These are phyloP conservation scores for Ceratocystis ficicola DNA, from an alignment of 2,329 filamentous ascomycete genomes.

Conservation along the genomic window DNA sequence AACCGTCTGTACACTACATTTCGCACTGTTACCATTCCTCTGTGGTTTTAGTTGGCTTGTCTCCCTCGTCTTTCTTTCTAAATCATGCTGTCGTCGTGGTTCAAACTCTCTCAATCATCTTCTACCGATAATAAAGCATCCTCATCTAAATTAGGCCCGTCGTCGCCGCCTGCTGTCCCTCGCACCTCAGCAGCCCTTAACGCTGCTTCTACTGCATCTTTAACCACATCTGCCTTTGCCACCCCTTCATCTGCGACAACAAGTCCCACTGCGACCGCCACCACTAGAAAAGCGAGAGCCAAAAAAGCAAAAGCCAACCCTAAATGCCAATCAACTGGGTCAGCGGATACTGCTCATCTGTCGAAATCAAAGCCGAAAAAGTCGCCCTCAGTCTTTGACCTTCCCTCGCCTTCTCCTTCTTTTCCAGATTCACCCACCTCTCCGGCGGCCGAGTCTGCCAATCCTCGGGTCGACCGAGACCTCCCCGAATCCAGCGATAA, in stretches of 20 bases:
- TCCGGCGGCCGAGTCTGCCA: slow-evolving; percentile 9
- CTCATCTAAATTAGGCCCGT: neutral
- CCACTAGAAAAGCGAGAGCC: neutral
- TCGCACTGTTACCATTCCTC: slow-evolving; percentile 16
- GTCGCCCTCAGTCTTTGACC: slow-evolving; percentile 7
- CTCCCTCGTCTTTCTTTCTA: slow-evolving; percentile 15
- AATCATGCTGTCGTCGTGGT: slow-evolving; percentile 16
- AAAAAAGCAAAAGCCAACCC: slow-evolving; percentile 12
- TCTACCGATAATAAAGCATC: slow-evolving; percentile 2
- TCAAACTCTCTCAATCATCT: slow-evolving; percentile 4
- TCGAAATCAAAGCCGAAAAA: slow-evolving; percentile 11
- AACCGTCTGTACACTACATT: neutral
- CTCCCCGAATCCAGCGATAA: slow-evolving; percentile 1
- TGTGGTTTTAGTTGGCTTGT: slow-evolving; percentile 9
- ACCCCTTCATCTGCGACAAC: slow-evolving; percentile 10
- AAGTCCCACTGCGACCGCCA: slow-evolving; percentile 14
- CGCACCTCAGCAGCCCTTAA: neutral
- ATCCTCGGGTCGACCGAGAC: slow-evolving; percentile 10
- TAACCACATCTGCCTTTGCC: neutral
- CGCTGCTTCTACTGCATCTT: neutral
- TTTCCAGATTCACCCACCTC: slow-evolving; percentile 10
- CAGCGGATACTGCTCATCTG: slow-evolving; percentile 8
- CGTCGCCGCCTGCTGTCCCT: neutral
- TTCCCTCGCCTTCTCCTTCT: slow-evolving; percentile 7
- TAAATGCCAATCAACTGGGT: slow-evolving; percentile 16